Percentiles rank a stretch among this genome's conserved stretches.
These are phyloP conservation scores for Lactarius pseudohatsudake DNA, from an alignment of 768 basidiomycete genomes.

Conservation along the genomic window DNA sequence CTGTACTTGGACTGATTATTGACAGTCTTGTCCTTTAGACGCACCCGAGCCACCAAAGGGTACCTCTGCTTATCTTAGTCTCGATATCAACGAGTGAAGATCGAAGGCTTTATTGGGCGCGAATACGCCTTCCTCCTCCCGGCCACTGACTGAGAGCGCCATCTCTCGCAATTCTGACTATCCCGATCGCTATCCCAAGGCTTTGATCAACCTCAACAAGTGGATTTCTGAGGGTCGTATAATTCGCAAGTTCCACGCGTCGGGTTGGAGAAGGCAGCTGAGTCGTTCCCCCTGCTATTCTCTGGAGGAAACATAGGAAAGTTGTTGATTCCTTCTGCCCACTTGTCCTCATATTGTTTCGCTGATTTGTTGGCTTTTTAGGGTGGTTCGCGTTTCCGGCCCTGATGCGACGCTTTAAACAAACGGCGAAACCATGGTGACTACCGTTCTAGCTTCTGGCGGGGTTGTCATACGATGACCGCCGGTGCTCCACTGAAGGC, in stretches of 20 bases:
- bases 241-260: conserved; percentile 76
- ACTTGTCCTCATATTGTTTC: background rate
- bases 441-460: too few species aligned
- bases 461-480: too few species aligned
- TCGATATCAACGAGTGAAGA: conserved; percentile 55
- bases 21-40: conserved; percentile 41
- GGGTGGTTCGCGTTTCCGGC: conserved; percentile 56
- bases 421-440: background rate
- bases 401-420: conserved; percentile 14
- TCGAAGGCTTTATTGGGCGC: conserved; percentile 84
- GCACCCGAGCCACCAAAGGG: conserved; percentile 54
- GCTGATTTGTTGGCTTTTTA: conserved; percentile 31
- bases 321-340: conserved; percentile 41
- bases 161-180: conserved; percentile 66
- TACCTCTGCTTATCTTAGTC: conserved; percentile 54
- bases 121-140: conserved; percentile 29
- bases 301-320: conserved; percentile 79
- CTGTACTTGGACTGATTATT: background rate
- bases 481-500: too few species aligned
- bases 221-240: conserved; percentile 68
- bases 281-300: conserved; percentile 71
- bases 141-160: background rate
- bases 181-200: conserved; percentile 53
- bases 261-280: conserved; percentile 51
- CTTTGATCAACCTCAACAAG: conserved; percentile 53